These are phyloP conservation scores for Cercospora sojina DNA, from an alignment of 2,329 filamentous ascomycete genomes.

Conservation along the genomic window DNA sequence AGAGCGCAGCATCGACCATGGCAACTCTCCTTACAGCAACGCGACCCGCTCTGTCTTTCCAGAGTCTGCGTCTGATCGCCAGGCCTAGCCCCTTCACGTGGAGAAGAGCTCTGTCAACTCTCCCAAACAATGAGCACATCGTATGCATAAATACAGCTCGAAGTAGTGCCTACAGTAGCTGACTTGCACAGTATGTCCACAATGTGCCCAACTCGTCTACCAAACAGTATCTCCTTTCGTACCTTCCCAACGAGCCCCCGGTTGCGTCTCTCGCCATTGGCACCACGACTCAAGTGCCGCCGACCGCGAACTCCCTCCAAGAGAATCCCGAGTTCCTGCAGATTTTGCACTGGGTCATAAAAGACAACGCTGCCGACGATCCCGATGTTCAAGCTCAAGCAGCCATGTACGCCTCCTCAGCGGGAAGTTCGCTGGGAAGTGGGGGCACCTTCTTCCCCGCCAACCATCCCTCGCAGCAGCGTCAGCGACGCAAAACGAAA, in stretches of 20 bases:
- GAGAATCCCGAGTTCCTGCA: conserved; percentile 58
- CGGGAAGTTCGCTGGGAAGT: conserved; percentile 55
- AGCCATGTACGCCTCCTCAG: conserved; percentile 58
- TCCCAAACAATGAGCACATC: conserved; percentile 46
- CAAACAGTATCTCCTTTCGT: conserved; percentile 52
- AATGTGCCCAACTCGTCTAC: conserved; percentile 41
- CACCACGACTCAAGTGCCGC: conserved; percentile 54
- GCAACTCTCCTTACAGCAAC: not conserved
- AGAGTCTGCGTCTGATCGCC: conserved; percentile 13
- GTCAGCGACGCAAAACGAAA: conserved; percentile 24
- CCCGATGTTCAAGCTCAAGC: conserved; percentile 59
- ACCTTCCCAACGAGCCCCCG: conserved; percentile 56
- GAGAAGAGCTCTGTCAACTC: conserved; percentile 40
- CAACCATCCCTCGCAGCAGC: conserved; percentile 31
- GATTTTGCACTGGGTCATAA: conserved; percentile 57
- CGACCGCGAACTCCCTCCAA: conserved; percentile 55
- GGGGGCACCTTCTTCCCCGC: conserved; percentile 50
- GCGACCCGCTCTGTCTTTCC: not conserved
- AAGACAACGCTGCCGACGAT: conserved; percentile 55
- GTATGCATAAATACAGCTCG: conserved; percentile 30
- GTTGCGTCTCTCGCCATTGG: conserved; percentile 56
- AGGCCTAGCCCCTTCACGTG: conserved; percentile 27
- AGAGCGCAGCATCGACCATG: conserved; percentile 1
- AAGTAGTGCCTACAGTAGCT: not conserved
- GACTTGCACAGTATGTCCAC: conserved; percentile 46